Conservation (phyloP, 2,329 filamentous ascomycete species). For the Trichoderma sp. region DNA sequence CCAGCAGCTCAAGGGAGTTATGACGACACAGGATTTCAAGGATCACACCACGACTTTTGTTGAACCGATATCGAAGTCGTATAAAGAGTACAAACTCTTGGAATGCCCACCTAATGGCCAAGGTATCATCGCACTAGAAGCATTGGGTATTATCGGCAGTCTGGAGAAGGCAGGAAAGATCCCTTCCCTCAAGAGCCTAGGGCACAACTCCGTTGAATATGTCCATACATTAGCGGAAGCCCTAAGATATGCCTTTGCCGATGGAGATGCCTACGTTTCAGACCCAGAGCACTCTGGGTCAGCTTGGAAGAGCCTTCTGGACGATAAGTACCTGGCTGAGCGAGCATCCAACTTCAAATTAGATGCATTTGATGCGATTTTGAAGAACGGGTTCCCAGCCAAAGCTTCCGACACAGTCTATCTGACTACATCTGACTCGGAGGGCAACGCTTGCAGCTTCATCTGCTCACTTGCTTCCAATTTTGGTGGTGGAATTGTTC, state of each 20-base stretch:
- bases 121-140: constrained; percentile 9
- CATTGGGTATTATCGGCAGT: constrained; percentile 3
- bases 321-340: neutral
- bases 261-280: constrained; percentile 7
- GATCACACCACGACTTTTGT: constrained; percentile 2
- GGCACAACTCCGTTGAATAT: constrained; percentile 6
- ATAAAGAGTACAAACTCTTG: neutral
- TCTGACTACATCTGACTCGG: neutral
- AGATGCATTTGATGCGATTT: neutral
- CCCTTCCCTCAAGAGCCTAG: neutral
- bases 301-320: neutral
- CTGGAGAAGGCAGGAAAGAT: constrained; percentile 6
- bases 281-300: constrained; percentile 8
- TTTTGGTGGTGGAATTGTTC: constrained; percentile 14
- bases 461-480: constrained; percentile 16
- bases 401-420: constrained; percentile 7
- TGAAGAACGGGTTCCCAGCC: constrained; percentile 7
- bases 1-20: neutral
- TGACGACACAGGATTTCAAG: constrained; percentile 7
- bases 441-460: constrained; percentile 17
- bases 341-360: neutral
- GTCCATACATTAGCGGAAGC: constrained; percentile 1
- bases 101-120: constrained; percentile 15
- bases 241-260: constrained; percentile 2
- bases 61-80: constrained; percentile 1